phyloP scores from a whole-genome alignment of 2,329 filamentous ascomycete species.

The Beauveria sp. region DNA sequence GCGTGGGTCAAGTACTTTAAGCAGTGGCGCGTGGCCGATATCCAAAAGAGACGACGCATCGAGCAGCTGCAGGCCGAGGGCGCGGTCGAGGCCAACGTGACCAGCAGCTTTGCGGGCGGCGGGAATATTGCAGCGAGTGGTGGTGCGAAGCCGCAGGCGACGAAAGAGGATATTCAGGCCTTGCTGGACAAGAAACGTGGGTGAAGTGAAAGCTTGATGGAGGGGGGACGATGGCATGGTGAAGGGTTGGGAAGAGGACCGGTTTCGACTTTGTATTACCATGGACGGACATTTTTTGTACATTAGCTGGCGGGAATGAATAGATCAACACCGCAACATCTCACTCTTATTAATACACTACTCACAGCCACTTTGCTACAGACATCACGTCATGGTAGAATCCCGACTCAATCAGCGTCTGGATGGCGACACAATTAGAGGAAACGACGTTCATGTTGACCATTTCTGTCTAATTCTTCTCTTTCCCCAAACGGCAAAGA shows the following conservation, averaged over 20 bases:
- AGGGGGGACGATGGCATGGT: too few species aligned
- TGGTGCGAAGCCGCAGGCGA: constrained; percentile 22
- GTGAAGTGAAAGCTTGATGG: neutral
- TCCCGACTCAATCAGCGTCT: too few species aligned
- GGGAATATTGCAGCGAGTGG: constrained; percentile 15
- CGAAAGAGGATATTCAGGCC: constrained; percentile 31
- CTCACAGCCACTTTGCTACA: neutral
- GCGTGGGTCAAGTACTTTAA: constrained; percentile 99
- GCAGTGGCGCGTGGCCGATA: constrained; percentile 87
- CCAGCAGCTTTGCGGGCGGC: constrained; percentile 29
- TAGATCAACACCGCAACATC: neutral
- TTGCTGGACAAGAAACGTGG: constrained; percentile 30
- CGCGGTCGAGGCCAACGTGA: constrained; percentile 50
- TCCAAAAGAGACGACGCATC: constrained; percentile 74
- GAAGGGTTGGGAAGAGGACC: neutral
- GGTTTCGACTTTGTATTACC: neutral
- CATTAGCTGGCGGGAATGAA: neutral
- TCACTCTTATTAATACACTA: neutral
- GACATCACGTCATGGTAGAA: neutral
- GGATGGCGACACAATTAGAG: neutral
- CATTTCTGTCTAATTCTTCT: neutral
- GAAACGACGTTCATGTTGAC: neutral
- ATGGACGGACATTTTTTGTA: neutral
- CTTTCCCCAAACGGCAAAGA: neutral
- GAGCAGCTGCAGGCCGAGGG: constrained; percentile 68